Conservation (phyloP, 2,329 filamentous ascomycete genomes). For the Aspergillus costaricaensis region DNA sequence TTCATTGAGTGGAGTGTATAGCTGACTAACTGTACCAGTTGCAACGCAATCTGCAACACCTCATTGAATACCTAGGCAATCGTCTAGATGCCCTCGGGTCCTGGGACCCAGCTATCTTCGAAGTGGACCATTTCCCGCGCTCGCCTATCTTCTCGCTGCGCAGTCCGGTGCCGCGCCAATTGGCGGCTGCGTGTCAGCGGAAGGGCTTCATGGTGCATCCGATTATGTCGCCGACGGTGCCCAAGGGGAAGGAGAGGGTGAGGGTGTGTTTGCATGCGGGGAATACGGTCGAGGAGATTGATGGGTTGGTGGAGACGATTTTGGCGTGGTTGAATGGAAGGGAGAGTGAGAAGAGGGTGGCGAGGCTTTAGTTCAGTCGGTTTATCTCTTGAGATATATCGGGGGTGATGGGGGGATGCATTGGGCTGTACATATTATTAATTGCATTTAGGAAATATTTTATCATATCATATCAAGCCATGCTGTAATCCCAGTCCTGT, state of each 20-base stretch:
- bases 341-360: constrained; percentile 13
- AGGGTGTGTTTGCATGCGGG: constrained; percentile 69
- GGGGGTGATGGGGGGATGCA: too few species aligned
- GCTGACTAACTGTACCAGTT: constrained; percentile 31
- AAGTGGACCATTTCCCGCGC: constrained; percentile 46
- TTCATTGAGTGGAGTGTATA: background rate
- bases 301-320: constrained; percentile 54
- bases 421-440: background rate
- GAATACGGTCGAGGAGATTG: constrained; percentile 61
- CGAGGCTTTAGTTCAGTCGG: constrained; percentile 10
- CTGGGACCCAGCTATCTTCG: constrained; percentile 34
- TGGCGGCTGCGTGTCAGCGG: constrained; percentile 63
- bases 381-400: background rate
- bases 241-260: constrained; percentile 63
- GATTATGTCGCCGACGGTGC: constrained; percentile 70
- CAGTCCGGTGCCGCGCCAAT: constrained; percentile 57
- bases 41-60: constrained; percentile 48
- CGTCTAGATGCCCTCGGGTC: constrained; percentile 45
- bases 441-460: background rate
- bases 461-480: background rate
- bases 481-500: background rate
- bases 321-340: constrained; percentile 49
- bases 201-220: constrained; percentile 63
- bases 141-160: constrained; percentile 68
- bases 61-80: constrained; percentile 50